Conservation (phyloP, 805 yeast genomes). For the Kodamaea jinghongensis region DNA sequence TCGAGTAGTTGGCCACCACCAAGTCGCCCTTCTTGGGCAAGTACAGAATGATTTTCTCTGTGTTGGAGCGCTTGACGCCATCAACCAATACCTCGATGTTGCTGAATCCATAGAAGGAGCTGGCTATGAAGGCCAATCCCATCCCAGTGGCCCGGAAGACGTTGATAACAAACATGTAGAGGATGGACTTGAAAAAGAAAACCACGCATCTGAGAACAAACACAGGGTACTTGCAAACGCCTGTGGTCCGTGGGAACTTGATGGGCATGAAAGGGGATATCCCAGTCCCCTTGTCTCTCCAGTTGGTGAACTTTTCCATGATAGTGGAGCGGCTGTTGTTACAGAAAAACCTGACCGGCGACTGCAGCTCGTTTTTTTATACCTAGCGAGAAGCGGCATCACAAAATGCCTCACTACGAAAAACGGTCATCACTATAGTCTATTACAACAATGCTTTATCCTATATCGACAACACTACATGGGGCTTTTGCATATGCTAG, state of each 20-base stretch:
- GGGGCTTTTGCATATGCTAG: no score
- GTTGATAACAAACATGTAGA: slow-evolving; percentile 12
- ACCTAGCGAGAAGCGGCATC: no score
- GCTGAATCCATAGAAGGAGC: slow-evolving; percentile 35
- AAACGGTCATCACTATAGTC: no score
- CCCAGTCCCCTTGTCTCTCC: slow-evolving; percentile 93
- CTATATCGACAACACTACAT: no score
- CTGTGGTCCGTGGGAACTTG: slow-evolving; percentile 20
- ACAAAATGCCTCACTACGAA: no score
- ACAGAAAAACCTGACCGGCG: no score
- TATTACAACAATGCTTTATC: no score
- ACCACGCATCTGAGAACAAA: slow-evolving; percentile 12
- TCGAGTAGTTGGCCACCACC: slow-evolving; percentile 53
- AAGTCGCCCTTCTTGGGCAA: slow-evolving; percentile 47
- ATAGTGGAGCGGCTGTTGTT: not conserved
- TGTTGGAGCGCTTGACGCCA: slow-evolving; percentile 47
- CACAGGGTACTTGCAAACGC: slow-evolving; percentile 5
- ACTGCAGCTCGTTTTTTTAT: no score
- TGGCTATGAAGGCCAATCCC: slow-evolving; percentile 22
- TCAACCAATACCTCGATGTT: slow-evolving; percentile 41
- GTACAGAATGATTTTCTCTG: slow-evolving; percentile 24
- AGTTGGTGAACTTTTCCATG: slow-evolving; percentile 82
- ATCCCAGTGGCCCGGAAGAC: no score
- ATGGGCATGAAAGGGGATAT: slow-evolving; percentile 81
- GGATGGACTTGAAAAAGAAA: slow-evolving; percentile 25